Evolutionary conservation across 2,329 filamentous ascomycete species (phyloP).

Genomic region (Pyrenophora tritici-repentis): DNA sequence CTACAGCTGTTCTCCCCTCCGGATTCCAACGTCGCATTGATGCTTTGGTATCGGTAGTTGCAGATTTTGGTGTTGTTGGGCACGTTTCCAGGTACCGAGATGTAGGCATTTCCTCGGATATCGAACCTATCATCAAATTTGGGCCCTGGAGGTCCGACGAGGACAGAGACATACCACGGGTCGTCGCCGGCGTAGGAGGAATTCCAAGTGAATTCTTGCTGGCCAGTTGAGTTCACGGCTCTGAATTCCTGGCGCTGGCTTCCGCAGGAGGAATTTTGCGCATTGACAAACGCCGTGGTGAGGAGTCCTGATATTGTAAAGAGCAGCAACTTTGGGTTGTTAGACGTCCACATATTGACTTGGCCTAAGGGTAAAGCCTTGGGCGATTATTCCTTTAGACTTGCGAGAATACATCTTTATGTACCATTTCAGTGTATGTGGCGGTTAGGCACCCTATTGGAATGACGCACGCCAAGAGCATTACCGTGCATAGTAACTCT

Average conservation of each 20-base stretch:
- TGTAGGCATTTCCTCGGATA: constrained; percentile 1
- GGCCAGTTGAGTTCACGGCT: constrained; percentile 3
- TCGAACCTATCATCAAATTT: neutral
- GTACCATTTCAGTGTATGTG: neutral
- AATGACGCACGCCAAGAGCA: neutral
- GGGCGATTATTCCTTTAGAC: neutral
- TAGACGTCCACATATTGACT: constrained; percentile 1
- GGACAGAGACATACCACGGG: constrained; percentile 5
- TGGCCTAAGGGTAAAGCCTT: neutral
- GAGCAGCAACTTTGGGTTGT: constrained; percentile 2
- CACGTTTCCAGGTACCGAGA: constrained; percentile 2
- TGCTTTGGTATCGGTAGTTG: neutral
- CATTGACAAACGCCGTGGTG: constrained; percentile 1
- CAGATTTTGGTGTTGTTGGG: constrained; percentile 2
- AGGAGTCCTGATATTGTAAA: constrained; percentile 6
- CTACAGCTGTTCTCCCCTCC: constrained; percentile 5
- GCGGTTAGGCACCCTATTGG: constrained; percentile 1
- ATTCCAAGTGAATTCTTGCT: constrained; percentile 9
- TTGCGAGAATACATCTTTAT: constrained; percentile 1
- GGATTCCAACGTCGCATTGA: constrained; percentile 6
- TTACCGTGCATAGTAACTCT: neutral
- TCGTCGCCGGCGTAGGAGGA: constrained; percentile 3
- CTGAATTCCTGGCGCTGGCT: neutral
- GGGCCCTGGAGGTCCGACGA: constrained; percentile 2
- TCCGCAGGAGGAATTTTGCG: constrained; percentile 1